Evolutionary conservation across 2,329 filamentous ascomycete genomes (phyloP).

Genomic region (Chaetomiaceae sp.): DNA sequence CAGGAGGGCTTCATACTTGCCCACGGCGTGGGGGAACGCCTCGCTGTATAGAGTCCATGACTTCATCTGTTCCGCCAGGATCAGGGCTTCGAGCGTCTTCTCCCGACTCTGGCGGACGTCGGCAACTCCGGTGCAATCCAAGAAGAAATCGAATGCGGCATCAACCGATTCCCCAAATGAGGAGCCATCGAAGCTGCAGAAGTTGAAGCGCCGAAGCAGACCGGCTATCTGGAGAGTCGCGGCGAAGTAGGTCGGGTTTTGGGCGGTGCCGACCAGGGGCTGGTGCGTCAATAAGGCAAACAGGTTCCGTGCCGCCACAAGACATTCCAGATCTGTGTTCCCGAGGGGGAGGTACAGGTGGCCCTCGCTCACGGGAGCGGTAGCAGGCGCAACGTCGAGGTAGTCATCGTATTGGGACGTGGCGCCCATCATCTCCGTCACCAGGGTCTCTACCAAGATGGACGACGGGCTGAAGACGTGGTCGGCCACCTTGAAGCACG

Average conservation of each 20-base stretch:
- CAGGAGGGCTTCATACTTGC: slow-evolving; percentile 73
- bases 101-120: slow-evolving; percentile 80
- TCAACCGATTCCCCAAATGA: slow-evolving; percentile 57
- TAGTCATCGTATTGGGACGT: slow-evolving; percentile 36
- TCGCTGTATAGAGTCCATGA: slow-evolving; percentile 81
- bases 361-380: slow-evolving; percentile 38
- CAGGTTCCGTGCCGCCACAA: slow-evolving; percentile 58
- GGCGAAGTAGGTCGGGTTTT: slow-evolving; percentile 47
- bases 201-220: slow-evolving; percentile 54
- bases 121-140: slow-evolving; percentile 69
- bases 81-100: slow-evolving; percentile 81
- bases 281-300: slow-evolving; percentile 63
- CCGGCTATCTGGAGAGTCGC: slow-evolving; percentile 51
- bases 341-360: slow-evolving; percentile 51
- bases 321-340: slow-evolving; percentile 47
- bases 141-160: slow-evolving; percentile 66
- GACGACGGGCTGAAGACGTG: slow-evolving; percentile 51
- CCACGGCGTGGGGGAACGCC: slow-evolving; percentile 85
- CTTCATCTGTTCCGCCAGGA: slow-evolving; percentile 85
- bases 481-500: slow-evolving; percentile 57
- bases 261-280: slow-evolving; percentile 55
- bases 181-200: slow-evolving; percentile 50
- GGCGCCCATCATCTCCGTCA: slow-evolving; percentile 37
- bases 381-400: slow-evolving; percentile 38
- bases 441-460: slow-evolving; percentile 50